These are phyloP conservation scores for Chytriomyces sp. DNA, from an alignment of 192 early-diverging fungal genomes.

Conservation along the genomic window DNA sequence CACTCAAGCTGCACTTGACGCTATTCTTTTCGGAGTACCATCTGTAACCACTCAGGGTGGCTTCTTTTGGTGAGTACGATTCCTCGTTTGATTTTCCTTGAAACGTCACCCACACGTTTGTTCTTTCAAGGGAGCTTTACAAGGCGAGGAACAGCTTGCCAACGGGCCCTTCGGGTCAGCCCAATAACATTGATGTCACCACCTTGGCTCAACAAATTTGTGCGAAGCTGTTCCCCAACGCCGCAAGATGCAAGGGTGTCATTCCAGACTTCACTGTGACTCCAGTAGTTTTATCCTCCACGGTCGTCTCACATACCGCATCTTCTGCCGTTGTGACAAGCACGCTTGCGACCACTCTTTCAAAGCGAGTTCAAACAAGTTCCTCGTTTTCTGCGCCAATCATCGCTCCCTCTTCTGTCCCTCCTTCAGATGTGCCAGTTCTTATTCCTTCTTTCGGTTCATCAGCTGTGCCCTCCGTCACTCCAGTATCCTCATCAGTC, in stretches of 20 bases:
- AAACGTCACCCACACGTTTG: background rate
- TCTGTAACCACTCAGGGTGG: background rate
- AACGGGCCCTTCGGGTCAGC: background rate
- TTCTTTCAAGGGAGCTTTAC: background rate
- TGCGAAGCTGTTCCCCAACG: slow-evolving; percentile 10
- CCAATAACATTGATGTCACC: background rate
- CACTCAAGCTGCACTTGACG: background rate
- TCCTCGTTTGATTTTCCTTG: background rate
- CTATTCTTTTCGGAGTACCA: background rate
- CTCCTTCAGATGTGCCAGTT: too few species aligned
- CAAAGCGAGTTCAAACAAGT: background rate
- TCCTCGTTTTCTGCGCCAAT: background rate
- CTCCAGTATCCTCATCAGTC: too few species aligned
- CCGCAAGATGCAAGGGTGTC: slow-evolving; percentile 15
- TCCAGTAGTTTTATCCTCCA: background rate
- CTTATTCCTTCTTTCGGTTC: too few species aligned
- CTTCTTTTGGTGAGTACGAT: slow-evolving; percentile 2
- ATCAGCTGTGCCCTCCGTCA: too few species aligned
- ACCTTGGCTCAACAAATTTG: slow-evolving; percentile 2
- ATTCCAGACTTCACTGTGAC: background rate
- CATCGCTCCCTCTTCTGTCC: background rate
- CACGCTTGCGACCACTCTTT: background rate
- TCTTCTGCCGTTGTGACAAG: background rate
- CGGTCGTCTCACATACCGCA: background rate
- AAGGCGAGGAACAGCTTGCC: background rate